phyloP scores from a whole-genome alignment of 306 rosid species.

The Vicia villosa region DNA sequence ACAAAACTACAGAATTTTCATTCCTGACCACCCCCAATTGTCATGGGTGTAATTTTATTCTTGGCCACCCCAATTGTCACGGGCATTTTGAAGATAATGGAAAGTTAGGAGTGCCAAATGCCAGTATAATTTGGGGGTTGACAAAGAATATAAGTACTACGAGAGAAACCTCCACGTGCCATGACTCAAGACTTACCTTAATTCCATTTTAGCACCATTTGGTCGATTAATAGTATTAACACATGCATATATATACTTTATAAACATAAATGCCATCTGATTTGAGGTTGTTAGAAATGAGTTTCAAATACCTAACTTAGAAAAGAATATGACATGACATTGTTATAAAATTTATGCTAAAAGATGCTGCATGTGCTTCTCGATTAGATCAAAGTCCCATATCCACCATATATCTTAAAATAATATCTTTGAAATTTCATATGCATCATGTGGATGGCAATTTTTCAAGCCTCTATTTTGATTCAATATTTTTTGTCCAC shows the following conservation, averaged over 20 bases:
- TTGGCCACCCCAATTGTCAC: no score
- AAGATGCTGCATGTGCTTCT: slow-evolving; percentile 41
- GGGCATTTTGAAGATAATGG: no score
- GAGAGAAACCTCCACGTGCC: not conserved
- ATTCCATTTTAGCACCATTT: slow-evolving; percentile 11
- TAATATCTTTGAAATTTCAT: slow-evolving; percentile 27
- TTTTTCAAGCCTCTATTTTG: slow-evolving; percentile 32
- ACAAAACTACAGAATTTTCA: no score
- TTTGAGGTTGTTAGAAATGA: slow-evolving; percentile 22
- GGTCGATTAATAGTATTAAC: not conserved
- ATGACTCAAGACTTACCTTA: not conserved
- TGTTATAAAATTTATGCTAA: slow-evolving; percentile 8
- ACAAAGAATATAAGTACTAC: not conserved
- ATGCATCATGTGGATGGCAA: not conserved
- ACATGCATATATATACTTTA: slow-evolving; percentile 32
- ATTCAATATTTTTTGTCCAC: slow-evolving; percentile 35
- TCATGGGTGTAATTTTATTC: no score
- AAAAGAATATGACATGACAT: slow-evolving; percentile 13
- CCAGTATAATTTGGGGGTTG: no score
- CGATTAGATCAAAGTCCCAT: slow-evolving; percentile 36
- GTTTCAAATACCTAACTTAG: slow-evolving; percentile 33
- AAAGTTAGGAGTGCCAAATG: no score
- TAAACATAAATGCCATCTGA: slow-evolving; percentile 22
- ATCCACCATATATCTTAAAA: slow-evolving; percentile 28
- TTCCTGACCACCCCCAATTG: no score